Percentiles rank a stretch among this genome's conserved stretches.
Conservation (phyloP, 129 eudicot species). For the Arctium minus region DNA sequence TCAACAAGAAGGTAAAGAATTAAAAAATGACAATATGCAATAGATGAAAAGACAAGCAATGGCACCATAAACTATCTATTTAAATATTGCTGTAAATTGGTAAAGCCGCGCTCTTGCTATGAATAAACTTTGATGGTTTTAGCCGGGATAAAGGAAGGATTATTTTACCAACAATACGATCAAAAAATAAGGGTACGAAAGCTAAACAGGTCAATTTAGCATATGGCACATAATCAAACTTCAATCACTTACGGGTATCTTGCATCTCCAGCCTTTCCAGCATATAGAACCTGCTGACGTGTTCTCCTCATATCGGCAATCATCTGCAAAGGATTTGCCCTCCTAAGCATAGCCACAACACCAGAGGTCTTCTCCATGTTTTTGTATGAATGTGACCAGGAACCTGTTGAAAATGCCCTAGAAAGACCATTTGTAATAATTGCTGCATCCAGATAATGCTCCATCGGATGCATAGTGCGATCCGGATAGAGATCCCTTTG, state of each 20-base stretch:
- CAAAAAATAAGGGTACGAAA: background rate
- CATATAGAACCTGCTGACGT: constrained; percentile 78
- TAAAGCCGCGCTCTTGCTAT: too few relatives aligned
- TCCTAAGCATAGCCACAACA: constrained; percentile 78
- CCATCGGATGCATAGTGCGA: constrained; percentile 43
- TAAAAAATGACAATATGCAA: background rate
- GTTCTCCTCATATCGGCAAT: constrained; percentile 79
- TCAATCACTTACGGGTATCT: constrained; percentile 89
- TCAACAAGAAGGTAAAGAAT: background rate
- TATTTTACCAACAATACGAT: background rate
- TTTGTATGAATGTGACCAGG: constrained; percentile 76
- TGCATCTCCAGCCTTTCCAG: constrained; percentile 95
- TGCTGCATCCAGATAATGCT: constrained; percentile 81
- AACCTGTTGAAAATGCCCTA: constrained; percentile 90
- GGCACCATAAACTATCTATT: background rate
- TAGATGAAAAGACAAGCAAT: background rate
- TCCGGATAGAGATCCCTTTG: constrained; percentile 82
- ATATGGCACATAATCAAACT: background rate
- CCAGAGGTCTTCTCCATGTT: constrained; percentile 67
- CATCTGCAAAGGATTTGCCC: constrained; percentile 84
- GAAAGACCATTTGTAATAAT: constrained; percentile 85
- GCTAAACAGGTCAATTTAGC: background rate
- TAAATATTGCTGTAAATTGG: background rate
- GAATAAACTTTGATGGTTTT: background rate
- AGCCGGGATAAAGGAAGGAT: background rate